phyloP scores from a whole-genome alignment of 192 early-diverging fungal genomes.

The Backusella circina region DNA sequence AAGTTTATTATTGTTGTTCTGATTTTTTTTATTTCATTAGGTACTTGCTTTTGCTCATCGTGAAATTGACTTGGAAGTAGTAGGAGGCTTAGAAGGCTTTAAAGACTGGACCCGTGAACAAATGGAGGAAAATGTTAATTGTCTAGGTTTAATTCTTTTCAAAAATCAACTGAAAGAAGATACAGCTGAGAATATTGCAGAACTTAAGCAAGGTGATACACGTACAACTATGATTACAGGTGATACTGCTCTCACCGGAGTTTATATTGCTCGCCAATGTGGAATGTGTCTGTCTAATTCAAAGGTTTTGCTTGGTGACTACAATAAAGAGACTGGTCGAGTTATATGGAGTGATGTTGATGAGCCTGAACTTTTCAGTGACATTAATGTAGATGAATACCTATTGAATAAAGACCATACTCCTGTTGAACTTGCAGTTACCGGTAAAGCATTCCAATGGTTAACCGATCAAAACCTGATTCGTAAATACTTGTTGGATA shows the following conservation, averaged over 20 bases:
- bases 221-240: slow-evolving; percentile 83
- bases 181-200: slow-evolving; percentile 58
- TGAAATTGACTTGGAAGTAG: slow-evolving; percentile 36
- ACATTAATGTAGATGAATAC: slow-evolving; percentile 29
- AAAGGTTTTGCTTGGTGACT: slow-evolving; percentile 48
- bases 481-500: slow-evolving; percentile 56
- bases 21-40: background rate
- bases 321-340: slow-evolving; percentile 32
- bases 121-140: slow-evolving; percentile 53
- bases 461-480: slow-evolving; percentile 42
- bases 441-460: slow-evolving; percentile 62
- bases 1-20: background rate
- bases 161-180: slow-evolving; percentile 75
- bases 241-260: slow-evolving; percentile 70
- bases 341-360: slow-evolving; percentile 61
- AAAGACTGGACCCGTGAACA: slow-evolving; percentile 48
- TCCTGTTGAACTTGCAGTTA: slow-evolving; percentile 65
- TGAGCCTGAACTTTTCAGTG: slow-evolving; percentile 32
- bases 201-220: slow-evolving; percentile 64
- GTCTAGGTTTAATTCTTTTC: slow-evolving; percentile 67
- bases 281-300: slow-evolving; percentile 40
- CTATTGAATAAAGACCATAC: slow-evolving; percentile 26
- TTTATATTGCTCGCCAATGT: slow-evolving; percentile 63
- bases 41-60: slow-evolving; percentile 61
- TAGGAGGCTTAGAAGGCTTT: slow-evolving; percentile 30